These are phyloP conservation scores for Coniochaeta sp. DNA, from an alignment of 2,329 filamentous ascomycete genomes.

Conservation along the genomic window DNA sequence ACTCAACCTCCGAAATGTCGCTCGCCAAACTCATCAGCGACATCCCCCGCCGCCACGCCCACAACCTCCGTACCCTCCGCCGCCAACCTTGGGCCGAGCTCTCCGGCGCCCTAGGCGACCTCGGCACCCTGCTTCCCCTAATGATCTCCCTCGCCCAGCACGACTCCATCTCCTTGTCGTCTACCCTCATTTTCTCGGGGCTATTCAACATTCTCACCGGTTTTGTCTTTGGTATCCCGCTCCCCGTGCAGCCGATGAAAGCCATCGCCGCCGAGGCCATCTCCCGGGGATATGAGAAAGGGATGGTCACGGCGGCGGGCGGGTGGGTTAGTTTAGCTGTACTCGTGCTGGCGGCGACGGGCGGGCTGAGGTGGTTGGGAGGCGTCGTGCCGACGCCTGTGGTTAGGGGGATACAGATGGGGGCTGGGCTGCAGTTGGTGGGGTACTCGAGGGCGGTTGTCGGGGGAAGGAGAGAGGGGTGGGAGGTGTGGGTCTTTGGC, in stretches of 20 bases:
- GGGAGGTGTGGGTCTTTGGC: neutral
- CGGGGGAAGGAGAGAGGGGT: neutral
- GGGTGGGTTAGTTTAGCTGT: constrained; percentile 70
- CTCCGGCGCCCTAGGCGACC: constrained; percentile 79
- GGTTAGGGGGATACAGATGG: constrained; percentile 91
- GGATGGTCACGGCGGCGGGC: constrained; percentile 72
- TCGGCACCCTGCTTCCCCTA: constrained; percentile 83
- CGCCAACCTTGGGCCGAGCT: constrained; percentile 59
- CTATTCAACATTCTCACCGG: constrained; percentile 82
- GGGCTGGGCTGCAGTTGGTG: constrained; percentile 80
- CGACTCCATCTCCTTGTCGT: constrained; percentile 70
- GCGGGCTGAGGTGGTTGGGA: constrained; percentile 68
- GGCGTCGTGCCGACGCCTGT: constrained; percentile 75
- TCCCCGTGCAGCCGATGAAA: constrained; percentile 87
- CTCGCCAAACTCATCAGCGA: too few relatives aligned
- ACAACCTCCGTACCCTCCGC: constrained; percentile 43
- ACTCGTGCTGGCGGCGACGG: constrained; percentile 69
- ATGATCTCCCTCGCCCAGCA: constrained; percentile 79
- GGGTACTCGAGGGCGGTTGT: constrained; percentile 60
- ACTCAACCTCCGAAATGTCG: neutral
- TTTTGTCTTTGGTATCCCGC: constrained; percentile 73
- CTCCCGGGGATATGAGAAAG: neutral
- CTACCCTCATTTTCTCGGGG: constrained; percentile 83
- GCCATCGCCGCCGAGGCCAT: constrained; percentile 20
- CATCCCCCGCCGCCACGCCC: constrained; percentile 28